Conservation (phyloP, 2,329 filamentous ascomycete species). For the Botrytis deweyae region DNA sequence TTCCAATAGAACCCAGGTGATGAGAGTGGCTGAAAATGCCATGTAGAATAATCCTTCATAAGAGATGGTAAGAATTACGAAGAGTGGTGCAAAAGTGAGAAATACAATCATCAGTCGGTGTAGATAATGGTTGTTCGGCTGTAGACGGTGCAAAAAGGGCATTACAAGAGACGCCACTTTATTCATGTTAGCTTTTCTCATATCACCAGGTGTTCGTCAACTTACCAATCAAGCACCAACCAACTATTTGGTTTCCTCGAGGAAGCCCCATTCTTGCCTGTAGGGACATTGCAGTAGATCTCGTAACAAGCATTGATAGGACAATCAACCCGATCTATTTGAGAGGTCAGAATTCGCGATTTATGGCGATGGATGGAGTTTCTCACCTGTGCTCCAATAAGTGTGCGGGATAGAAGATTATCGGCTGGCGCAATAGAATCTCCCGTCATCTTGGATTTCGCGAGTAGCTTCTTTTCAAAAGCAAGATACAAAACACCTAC, state of each 20-base stretch:
- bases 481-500: slow-evolving; percentile 76
- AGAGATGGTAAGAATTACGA: slow-evolving; percentile 94
- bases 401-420: slow-evolving; percentile 53
- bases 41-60: slow-evolving; percentile 98
- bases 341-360: slow-evolving; percentile 42
- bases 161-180: slow-evolving; percentile 71
- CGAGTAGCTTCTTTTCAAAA: slow-evolving; percentile 62
- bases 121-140: slow-evolving; percentile 83
- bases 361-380: neutral
- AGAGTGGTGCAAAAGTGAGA: slow-evolving; percentile 86
- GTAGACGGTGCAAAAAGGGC: slow-evolving; percentile 76
- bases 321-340: slow-evolving; percentile 66
- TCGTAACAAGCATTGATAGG: slow-evolving; percentile 81
- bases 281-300: slow-evolving; percentile 79
- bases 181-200: slow-evolving; percentile 8
- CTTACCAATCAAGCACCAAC: slow-evolving; percentile 75
- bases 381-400: slow-evolving; percentile 66
- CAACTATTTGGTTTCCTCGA: slow-evolving; percentile 81
- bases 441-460: slow-evolving; percentile 30
- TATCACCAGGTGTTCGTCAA: slow-evolving; percentile 25
- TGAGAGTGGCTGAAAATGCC: slow-evolving; percentile 75
- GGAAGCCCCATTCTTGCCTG: slow-evolving; percentile 84
- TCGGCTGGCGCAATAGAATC: slow-evolving; percentile 40
- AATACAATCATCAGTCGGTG: slow-evolving; percentile 88
- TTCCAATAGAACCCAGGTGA: slow-evolving; percentile 91